Conservation (phyloP, 169 alveolate species). For the Theileria parva region DNA sequence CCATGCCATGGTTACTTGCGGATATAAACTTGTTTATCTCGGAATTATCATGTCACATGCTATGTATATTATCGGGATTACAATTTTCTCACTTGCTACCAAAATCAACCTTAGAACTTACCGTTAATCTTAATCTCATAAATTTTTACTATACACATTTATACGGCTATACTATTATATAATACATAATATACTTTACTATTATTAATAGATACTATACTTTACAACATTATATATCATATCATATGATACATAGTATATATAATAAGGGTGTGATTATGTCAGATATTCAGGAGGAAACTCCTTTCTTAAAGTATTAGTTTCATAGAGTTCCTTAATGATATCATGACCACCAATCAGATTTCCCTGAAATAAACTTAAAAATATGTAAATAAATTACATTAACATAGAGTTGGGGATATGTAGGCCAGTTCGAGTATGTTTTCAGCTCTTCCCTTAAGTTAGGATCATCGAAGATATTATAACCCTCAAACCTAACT, state of each 20-base stretch:
- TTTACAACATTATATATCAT: too few relatives aligned
- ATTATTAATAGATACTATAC: not conserved
- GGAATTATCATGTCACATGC: not conserved
- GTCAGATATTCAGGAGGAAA: constrained; percentile 59
- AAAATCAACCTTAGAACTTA: not conserved
- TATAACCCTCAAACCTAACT: constrained; percentile 76
- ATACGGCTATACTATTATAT: too few relatives aligned
- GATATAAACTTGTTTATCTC: not conserved
- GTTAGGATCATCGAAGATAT: constrained; percentile 81
- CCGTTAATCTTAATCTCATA: not conserved
- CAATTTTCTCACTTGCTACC: not conserved
- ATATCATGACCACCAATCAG: constrained; percentile 81
- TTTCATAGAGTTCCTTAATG: constrained; percentile 73
- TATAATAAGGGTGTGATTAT: not conserved
- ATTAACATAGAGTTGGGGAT: constrained; percentile 89
- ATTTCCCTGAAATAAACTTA: constrained; percentile 30
- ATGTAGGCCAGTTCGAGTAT: constrained; percentile 92
- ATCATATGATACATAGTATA: not conserved
- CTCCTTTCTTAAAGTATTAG: constrained; percentile 48
- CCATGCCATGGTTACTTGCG: not conserved
- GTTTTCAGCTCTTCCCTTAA: constrained; percentile 86
- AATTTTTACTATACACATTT: not conserved
- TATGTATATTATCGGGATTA: not conserved
- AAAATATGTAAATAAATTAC: constrained; percentile 54
- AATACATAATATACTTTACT: too few relatives aligned